Evolutionary conservation across 2,329 filamentous ascomycete species (phyloP).

Genomic region (Phialophora verrucosa): DNA sequence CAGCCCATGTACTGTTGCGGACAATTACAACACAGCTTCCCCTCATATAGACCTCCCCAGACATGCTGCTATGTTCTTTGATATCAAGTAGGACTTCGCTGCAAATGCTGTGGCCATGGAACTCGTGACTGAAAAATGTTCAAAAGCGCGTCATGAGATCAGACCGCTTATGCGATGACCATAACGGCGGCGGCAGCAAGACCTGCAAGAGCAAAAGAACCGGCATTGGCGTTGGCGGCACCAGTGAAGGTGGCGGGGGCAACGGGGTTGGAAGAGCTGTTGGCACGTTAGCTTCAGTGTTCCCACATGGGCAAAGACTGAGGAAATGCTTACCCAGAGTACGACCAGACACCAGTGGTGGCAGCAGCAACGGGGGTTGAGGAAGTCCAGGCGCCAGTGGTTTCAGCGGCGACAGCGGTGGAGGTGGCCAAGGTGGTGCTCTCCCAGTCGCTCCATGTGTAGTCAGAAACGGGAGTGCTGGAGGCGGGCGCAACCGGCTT

Average conservation of each 20-base stretch:
- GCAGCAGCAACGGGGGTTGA: conserved; percentile 27
- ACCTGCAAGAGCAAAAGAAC: conserved; percentile 42
- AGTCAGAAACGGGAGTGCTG: conserved; percentile 1
- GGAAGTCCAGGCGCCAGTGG: conserved; percentile 14
- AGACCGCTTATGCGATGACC: conserved; percentile 42
- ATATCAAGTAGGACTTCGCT: conserved; percentile 23
- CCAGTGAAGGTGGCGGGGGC: conserved; percentile 41
- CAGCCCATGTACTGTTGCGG: conserved; percentile 18
- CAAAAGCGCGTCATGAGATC: conserved; percentile 23
- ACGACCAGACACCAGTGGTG: conserved; percentile 31
- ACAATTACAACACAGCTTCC: conserved; percentile 24
- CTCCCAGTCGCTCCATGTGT: conserved; percentile 32
- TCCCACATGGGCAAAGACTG: neutral
- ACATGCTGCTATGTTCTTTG: conserved; percentile 32
- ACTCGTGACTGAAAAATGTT: conserved; percentile 34
- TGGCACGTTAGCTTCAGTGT: conserved; percentile 25
- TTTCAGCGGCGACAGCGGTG: conserved; percentile 24
- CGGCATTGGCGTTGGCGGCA: conserved; percentile 42
- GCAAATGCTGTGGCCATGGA: conserved; percentile 31
- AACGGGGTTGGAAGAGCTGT: conserved; percentile 25
- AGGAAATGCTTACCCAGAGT: conserved; percentile 35
- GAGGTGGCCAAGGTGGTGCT: conserved; percentile 27
- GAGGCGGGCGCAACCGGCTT: conserved; percentile 13
- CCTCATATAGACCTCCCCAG: conserved; percentile 27
- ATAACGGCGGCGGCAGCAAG: conserved; percentile 42